These are phyloP conservation scores for Phylloporus rhodoxanthus DNA, from an alignment of 768 basidiomycete genomes.

Conservation along the genomic window DNA sequence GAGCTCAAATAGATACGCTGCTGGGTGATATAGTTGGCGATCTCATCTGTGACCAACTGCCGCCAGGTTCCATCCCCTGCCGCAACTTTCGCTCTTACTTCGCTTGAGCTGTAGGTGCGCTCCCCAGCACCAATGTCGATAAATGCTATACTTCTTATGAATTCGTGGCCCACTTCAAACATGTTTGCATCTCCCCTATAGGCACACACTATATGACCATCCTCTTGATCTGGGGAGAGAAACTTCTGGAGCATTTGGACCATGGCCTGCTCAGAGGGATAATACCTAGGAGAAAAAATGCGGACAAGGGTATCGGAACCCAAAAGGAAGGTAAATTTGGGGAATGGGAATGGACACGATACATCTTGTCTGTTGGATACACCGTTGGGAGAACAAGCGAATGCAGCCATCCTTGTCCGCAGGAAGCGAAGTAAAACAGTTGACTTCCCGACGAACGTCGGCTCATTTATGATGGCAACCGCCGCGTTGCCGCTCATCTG, in stretches of 20 bases:
- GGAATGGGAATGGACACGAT: constrained; percentile 9
- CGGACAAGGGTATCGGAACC: constrained; percentile 85
- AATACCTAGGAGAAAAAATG: constrained; percentile 72
- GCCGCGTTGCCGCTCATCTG: constrained; percentile 46
- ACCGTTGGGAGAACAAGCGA: neutral
- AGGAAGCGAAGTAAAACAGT: constrained; percentile 50
- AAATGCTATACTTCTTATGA: constrained; percentile 49
- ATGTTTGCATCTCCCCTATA: constrained; percentile 36
- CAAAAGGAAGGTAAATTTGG: constrained; percentile 63
- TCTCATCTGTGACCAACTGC: constrained; percentile 38
- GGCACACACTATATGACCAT: constrained; percentile 63
- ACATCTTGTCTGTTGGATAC: constrained; percentile 10
- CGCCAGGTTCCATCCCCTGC: constrained; percentile 37
- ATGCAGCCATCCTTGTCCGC: constrained; percentile 17
- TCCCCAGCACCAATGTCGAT: constrained; percentile 56
- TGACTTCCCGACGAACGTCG: constrained; percentile 85
- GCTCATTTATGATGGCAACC: constrained; percentile 78
- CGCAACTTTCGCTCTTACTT: constrained; percentile 41
- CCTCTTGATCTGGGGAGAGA: constrained; percentile 50
- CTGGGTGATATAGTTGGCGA: constrained; percentile 48
- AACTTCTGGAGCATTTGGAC: constrained; percentile 47
- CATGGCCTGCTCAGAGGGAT: constrained; percentile 53
- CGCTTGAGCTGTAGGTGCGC: constrained; percentile 62
- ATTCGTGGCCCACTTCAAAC: constrained; percentile 39
- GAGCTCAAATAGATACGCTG: constrained; percentile 39